Conservation (phyloP, 2,329 filamentous ascomycete species). For the Verticillium alfalfae region DNA sequence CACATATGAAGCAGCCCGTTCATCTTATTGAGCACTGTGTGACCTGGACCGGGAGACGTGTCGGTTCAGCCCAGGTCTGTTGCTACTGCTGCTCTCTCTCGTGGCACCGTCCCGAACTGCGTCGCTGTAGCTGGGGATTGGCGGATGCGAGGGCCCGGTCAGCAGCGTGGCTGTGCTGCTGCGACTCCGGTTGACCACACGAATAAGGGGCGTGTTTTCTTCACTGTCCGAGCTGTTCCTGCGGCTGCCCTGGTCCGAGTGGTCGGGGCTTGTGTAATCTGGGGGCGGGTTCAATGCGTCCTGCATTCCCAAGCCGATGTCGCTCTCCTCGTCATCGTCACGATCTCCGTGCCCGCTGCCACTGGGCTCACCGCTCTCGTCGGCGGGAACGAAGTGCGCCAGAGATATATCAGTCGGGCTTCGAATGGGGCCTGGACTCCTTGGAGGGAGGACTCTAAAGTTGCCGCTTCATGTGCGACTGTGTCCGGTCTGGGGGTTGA, state of each 20-base stretch:
- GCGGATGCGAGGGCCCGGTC: conserved; percentile 39
- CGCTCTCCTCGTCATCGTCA: conserved; percentile 20
- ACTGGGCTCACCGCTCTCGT: conserved; percentile 69
- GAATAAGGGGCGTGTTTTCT: conserved; percentile 48
- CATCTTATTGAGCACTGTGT: conserved; percentile 10
- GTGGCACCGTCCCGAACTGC: conserved; percentile 55
- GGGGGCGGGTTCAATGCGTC: conserved; percentile 61
- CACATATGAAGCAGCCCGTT: background rate
- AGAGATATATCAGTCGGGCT: conserved; percentile 96
- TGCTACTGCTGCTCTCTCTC: conserved; percentile 37
- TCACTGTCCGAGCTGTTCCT: conserved; percentile 55
- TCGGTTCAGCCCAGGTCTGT: conserved; percentile 11
- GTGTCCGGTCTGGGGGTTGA: conserved; percentile 55
- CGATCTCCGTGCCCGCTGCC: conserved; percentile 19
- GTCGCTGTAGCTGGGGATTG: conserved; percentile 79
- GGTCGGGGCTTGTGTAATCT: conserved; percentile 63
- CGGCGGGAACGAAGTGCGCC: conserved; percentile 69
- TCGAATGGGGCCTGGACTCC: conserved; percentile 81
- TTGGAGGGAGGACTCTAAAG: conserved; percentile 67
- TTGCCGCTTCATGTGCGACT: conserved; percentile 72
- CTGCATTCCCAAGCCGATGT: conserved; percentile 41
- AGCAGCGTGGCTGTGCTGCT: conserved; percentile 41
- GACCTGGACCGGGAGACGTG: conserved; percentile 11
- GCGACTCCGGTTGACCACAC: conserved; percentile 43
- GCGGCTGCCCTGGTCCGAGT: conserved; percentile 51